Percentiles rank a stretch among this genome's conserved stretches.
Conservation (phyloP, 2,329 filamentous ascomycete species). For the Penicillium sp. region DNA sequence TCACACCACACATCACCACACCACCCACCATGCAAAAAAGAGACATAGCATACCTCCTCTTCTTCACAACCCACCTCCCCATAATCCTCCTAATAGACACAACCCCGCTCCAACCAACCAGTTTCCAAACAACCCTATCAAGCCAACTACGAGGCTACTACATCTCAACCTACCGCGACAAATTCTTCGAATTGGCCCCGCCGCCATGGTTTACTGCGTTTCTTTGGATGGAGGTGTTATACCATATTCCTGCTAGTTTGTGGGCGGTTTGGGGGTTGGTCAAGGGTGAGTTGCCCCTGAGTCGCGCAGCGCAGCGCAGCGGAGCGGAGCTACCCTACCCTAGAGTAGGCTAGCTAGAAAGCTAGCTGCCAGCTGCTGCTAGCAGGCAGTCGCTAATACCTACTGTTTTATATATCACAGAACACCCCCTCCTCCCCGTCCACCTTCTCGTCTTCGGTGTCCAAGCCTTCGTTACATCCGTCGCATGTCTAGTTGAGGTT, state of each 20-base stretch:
- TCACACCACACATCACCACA: neutral
- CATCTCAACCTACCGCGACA: conserved; percentile 64
- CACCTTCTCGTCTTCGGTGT: conserved; percentile 64
- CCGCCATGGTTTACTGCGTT: conserved; percentile 65
- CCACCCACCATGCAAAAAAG: conserved; percentile 34
- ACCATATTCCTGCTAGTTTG: conserved; percentile 64
- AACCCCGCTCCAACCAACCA: conserved; percentile 60
- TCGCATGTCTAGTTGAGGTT: conserved; percentile 66
- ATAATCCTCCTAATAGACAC: conserved; percentile 67
- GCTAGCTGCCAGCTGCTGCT: too few relatives aligned
- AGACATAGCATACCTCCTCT: conserved; percentile 54
- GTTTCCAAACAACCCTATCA: conserved; percentile 56
- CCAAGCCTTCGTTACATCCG: conserved; percentile 64
- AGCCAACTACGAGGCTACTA: conserved; percentile 59
- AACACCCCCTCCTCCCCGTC: conserved; percentile 62
- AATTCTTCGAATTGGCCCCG: conserved; percentile 61
- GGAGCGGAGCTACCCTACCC: too few relatives aligned
- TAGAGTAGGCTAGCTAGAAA: too few relatives aligned
- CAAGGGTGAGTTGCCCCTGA: conserved; percentile 44
- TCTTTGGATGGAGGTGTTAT: conserved; percentile 62
- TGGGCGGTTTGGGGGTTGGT: conserved; percentile 63
- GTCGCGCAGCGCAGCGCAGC: neutral
- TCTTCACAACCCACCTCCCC: conserved; percentile 66
- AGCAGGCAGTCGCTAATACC: too few relatives aligned
- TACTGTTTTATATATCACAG: conserved; percentile 43